Evolutionary conservation across 345 rosid species (phyloP).

Genomic region (Boechera divaricarpa): DNA sequence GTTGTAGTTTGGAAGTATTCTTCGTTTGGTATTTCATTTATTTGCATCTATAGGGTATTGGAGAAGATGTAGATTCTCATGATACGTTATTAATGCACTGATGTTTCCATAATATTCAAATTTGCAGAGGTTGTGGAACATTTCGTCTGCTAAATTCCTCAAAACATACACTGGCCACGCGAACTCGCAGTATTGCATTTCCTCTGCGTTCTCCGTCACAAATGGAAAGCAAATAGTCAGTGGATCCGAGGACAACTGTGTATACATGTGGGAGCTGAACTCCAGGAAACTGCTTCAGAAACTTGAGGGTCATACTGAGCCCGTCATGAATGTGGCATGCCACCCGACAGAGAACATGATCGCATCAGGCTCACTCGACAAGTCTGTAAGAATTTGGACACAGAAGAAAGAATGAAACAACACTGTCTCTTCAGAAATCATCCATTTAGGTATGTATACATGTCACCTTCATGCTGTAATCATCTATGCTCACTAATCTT

Average conservation of each 20-base stretch:
- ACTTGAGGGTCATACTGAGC: constrained; percentile 89
- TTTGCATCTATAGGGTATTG: neutral
- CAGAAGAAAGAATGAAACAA: constrained; percentile 56
- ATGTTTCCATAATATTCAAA: neutral
- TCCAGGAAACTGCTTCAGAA: constrained; percentile 79
- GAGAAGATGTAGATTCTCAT: constrained; percentile 10
- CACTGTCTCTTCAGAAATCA: neutral
- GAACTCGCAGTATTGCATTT: constrained; percentile 70
- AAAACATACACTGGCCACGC: constrained; percentile 84
- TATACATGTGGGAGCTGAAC: constrained; percentile 95
- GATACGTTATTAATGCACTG: constrained; percentile 13
- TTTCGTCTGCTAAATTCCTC: constrained; percentile 70
- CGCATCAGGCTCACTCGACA: constrained; percentile 90
- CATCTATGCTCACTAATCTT: neutral
- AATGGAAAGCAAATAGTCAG: constrained; percentile 81
- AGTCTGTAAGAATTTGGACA: constrained; percentile 81
- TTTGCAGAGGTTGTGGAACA: constrained; percentile 88
- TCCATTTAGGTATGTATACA: constrained; percentile 13
- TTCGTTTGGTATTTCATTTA: constrained; percentile 16
- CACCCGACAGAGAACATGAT: constrained; percentile 83
- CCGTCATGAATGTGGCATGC: constrained; percentile 81
- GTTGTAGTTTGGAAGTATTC: constrained; percentile 7
- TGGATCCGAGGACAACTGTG: constrained; percentile 87
- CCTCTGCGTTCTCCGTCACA: constrained; percentile 80
- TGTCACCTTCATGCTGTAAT: neutral